phyloP scores from a whole-genome alignment of 331 rosid genomes.

The Quercus phellos region DNA sequence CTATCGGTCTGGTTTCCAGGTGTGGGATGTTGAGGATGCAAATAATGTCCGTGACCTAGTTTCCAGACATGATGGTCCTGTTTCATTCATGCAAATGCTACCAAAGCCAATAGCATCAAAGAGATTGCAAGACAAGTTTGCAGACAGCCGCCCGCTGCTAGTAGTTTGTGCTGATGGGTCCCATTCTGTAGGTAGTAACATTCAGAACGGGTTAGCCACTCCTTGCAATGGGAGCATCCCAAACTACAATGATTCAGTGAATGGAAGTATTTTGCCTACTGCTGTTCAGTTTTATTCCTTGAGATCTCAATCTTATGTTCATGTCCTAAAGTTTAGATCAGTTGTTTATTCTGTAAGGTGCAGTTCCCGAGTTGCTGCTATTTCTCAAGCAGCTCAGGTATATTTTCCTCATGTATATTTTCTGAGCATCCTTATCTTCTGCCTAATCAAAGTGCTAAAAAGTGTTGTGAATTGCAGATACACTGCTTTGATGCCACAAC shows the following conservation, averaged over 20 bases:
- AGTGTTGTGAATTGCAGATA: constrained; percentile 51
- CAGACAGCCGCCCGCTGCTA: constrained; percentile 65
- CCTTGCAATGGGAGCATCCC: constrained; percentile 40
- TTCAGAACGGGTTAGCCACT: constrained; percentile 44
- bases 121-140: constrained; percentile 59
- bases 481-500: constrained; percentile 80
- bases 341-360: constrained; percentile 83
- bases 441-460: constrained; percentile 9
- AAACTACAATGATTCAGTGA: constrained; percentile 50
- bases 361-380: constrained; percentile 79
- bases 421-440: background rate
- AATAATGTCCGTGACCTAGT: constrained; percentile 74
- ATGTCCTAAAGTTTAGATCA: constrained; percentile 82
- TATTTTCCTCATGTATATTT: constrained; percentile 2
- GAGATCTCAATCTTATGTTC: constrained; percentile 75
- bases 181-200: constrained; percentile 48
- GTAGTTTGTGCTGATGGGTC: constrained; percentile 74
- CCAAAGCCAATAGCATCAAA: constrained; percentile 70
- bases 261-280: constrained; percentile 65
- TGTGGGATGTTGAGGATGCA: constrained; percentile 98
- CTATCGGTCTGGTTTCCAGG: constrained; percentile 86
- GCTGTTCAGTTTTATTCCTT: constrained; percentile 76
- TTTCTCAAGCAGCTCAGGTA: constrained; percentile 89
- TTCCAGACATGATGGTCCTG: constrained; percentile 79
- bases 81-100: constrained; percentile 82